Evolutionary conservation across 768 basidiomycete species (phyloP).

Genomic region (Mycena belliarum): DNA sequence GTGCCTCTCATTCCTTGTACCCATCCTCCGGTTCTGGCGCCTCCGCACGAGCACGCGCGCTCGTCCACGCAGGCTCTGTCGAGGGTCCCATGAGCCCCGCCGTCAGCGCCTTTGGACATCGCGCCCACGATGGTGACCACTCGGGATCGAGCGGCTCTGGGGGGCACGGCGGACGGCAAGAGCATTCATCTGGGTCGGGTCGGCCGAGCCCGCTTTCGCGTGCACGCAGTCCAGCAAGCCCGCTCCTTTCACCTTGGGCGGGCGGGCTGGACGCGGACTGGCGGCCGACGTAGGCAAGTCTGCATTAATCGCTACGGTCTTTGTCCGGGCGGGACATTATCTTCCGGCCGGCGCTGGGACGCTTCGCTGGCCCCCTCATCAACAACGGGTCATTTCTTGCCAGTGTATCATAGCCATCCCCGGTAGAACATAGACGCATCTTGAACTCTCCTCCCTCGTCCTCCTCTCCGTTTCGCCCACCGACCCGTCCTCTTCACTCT

Average conservation of each 20-base stretch:
- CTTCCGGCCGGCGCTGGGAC: neutral
- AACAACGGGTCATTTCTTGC: neutral
- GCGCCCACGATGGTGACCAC: conserved; percentile 3
- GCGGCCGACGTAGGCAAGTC: conserved; percentile 16
- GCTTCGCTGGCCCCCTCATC: neutral
- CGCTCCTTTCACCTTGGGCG: conserved; percentile 17
- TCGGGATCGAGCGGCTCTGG: conserved; percentile 9
- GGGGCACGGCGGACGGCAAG: conserved; percentile 5
- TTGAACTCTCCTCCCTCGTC: neutral
- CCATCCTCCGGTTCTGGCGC: conserved; percentile 11
- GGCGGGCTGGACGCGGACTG: conserved; percentile 21
- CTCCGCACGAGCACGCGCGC: conserved; percentile 10
- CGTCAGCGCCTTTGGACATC: conserved; percentile 17
- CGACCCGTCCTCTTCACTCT: neutral
- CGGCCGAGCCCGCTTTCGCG: neutral
- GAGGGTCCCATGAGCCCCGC: conserved; percentile 20
- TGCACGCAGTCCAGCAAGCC: conserved; percentile 10
- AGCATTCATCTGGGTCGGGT: neutral
- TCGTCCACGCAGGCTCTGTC: conserved; percentile 10
- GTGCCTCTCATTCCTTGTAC: conserved; percentile 9
- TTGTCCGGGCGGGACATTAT: too few relatives aligned
- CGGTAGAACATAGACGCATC: neutral
- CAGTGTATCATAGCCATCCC: neutral
- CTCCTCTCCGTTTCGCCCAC: neutral
- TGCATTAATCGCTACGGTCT: too few relatives aligned